phyloP scores from a whole-genome alignment of 2,329 filamentous ascomycete species.

The Podosphaera xanthii region DNA sequence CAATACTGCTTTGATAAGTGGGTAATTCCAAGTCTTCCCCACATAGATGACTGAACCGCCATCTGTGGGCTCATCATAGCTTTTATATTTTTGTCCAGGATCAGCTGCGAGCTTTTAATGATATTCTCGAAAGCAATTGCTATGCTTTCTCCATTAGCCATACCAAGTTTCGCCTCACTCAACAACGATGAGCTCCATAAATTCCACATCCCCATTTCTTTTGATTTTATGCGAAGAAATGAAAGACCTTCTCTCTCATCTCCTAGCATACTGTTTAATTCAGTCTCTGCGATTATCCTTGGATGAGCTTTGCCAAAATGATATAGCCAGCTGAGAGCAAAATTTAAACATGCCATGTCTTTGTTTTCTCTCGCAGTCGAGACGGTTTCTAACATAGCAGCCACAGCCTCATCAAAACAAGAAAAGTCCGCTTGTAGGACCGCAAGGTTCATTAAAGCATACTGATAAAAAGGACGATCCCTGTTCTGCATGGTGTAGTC shows the following conservation, averaged over 20 bases:
- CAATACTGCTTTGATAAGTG: conserved; percentile 34
- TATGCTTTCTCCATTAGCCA: conserved; percentile 46
- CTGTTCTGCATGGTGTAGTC: conserved; percentile 82
- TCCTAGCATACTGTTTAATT: conserved; percentile 50
- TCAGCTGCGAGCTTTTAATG: conserved; percentile 61
- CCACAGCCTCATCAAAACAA: conserved; percentile 70
- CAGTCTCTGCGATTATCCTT: conserved; percentile 43
- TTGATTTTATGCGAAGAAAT: conserved; percentile 69
- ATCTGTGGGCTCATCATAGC: conserved; percentile 53
- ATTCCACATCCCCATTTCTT: conserved; percentile 67
- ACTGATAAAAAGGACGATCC: conserved; percentile 76
- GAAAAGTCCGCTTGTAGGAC: conserved; percentile 91
- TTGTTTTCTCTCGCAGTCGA: conserved; percentile 85
- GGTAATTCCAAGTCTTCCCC: conserved; percentile 47
- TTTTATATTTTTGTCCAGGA: conserved; percentile 52
- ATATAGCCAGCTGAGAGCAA: conserved; percentile 86
- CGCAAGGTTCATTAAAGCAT: conserved; percentile 78
- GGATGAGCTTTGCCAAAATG: conserved; percentile 80
- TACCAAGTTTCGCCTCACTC: conserved; percentile 60
- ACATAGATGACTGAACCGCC: conserved; percentile 48
- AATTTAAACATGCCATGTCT: conserved; percentile 82
- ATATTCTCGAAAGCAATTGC: conserved; percentile 50
- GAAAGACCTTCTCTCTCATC: conserved; percentile 60
- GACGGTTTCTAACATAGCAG: conserved; percentile 85
- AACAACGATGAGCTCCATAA: conserved; percentile 65